Evolutionary conservation across 805 yeast species (phyloP).

Genomic region (Scheffersomyces spartinae): DNA sequence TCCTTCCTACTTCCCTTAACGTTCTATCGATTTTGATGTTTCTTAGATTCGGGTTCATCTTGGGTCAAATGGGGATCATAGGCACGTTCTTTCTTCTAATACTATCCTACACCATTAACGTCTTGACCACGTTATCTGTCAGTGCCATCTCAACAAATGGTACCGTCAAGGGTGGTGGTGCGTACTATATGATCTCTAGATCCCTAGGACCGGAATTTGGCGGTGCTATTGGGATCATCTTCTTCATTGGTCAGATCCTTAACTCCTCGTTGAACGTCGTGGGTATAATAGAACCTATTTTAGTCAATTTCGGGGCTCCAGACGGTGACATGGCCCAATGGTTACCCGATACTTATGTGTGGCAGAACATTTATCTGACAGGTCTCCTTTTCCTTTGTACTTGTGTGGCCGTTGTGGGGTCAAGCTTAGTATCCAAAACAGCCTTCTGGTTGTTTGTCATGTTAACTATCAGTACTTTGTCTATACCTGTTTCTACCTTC

Average conservation of each 20-base stretch:
- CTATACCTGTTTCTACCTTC: constrained; percentile 71
- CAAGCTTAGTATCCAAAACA: constrained; percentile 69
- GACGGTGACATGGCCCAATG: constrained; percentile 44
- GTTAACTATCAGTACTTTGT: constrained; percentile 58
- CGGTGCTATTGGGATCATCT: constrained; percentile 91
- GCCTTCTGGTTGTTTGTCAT: constrained; percentile 65
- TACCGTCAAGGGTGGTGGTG: constrained; percentile 96
- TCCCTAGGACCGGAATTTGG: constrained; percentile 97
- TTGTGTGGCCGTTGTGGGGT: constrained; percentile 67
- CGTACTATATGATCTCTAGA: constrained; percentile 93
- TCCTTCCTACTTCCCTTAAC: constrained; percentile 86
- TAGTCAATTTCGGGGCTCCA: constrained; percentile 60
- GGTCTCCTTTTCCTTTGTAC: constrained; percentile 60
- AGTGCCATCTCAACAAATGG: constrained; percentile 98
- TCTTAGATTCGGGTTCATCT: constrained; percentile 85
- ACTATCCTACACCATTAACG: constrained; percentile 68
- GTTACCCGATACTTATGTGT: constrained; percentile 62
- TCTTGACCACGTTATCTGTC: constrained; percentile 78
- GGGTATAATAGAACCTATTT: constrained; percentile 85
- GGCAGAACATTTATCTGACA: constrained; percentile 64
- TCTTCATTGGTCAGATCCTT: constrained; percentile 87
- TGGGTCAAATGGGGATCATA: constrained; percentile 87
- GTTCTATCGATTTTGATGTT: constrained; percentile 93
- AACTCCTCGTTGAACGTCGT: constrained; percentile 90
- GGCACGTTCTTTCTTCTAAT: constrained; percentile 62